Percentiles rank a stretch among this genome's conserved stretches.
Evolutionary conservation across 2,329 filamentous ascomycete genomes (phyloP).

Genomic region (Metarhizium humberi): DNA sequence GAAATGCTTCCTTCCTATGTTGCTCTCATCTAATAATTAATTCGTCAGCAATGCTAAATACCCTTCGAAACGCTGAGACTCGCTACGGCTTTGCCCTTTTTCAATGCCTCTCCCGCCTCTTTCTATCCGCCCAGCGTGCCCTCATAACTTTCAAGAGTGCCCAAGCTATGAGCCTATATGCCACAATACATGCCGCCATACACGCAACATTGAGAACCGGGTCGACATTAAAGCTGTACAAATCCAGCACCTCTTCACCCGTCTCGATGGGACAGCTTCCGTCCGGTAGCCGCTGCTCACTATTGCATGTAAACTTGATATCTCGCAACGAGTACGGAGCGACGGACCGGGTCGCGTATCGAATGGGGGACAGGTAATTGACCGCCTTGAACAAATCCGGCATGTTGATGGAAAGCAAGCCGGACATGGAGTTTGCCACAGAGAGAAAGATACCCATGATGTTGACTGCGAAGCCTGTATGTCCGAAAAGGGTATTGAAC

Average conservation of each 20-base stretch:
- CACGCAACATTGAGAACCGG: slow-evolving; percentile 52
- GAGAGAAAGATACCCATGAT: slow-evolving; percentile 61
- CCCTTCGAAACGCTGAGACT: too few species aligned
- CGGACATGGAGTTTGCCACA: slow-evolving; percentile 62
- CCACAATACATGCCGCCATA: slow-evolving; percentile 52
- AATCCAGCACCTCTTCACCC: slow-evolving; percentile 55
- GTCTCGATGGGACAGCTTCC: slow-evolving; percentile 56
- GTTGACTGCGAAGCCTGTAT: slow-evolving; percentile 70
- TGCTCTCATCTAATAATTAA: too few species aligned
- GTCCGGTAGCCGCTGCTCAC: slow-evolving; percentile 46
- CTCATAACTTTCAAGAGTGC: slow-evolving; percentile 43
- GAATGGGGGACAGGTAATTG: slow-evolving; percentile 64
- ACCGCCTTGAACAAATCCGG: slow-evolving; percentile 55
- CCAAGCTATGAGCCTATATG: slow-evolving; percentile 58
- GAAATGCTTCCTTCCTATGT: too few species aligned
- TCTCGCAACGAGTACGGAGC: slow-evolving; percentile 54
- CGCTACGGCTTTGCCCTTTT: too few species aligned
- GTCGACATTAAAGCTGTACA: slow-evolving; percentile 58
- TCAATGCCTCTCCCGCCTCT: neutral
- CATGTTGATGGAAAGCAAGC: slow-evolving; percentile 62
- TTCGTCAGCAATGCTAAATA: too few species aligned
- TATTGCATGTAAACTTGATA: slow-evolving; percentile 54
- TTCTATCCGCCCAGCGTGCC: slow-evolving; percentile 37
- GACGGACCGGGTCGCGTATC: slow-evolving; percentile 59
- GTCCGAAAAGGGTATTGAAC: slow-evolving; percentile 67